Evolutionary conservation across 805 yeast species (phyloP), one percentile per base, ranked within the genome.

Genomic region (Scheffersomyces coipomensis): DNA sequence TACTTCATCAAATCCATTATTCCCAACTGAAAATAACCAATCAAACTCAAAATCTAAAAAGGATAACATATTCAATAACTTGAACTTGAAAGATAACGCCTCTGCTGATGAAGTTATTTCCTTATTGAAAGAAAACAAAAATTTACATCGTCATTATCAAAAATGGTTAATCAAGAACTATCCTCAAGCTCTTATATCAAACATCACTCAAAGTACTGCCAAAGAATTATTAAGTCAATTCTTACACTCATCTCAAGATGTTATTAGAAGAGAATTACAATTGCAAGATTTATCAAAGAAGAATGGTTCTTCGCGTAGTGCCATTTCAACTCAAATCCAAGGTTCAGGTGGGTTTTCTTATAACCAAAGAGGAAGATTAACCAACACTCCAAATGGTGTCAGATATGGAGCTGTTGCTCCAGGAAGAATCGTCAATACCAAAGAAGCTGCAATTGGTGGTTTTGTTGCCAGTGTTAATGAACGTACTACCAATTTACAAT

Each of bases 331-430:
- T 9, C 58, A 59, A 19, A 57, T 78, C 33, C 74, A 82, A 38
- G 95, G 89, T 23, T 77, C 85, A 6, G 95, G 85, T 21, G 96
- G 96, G 5, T 71, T 87, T 43, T 75, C 87, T 1, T 88, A 86
- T 52, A 70, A 68, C 29, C 74, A 84, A 44, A 75, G 72, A 42
- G 95, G 95, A 5, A 75, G 88, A 56, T 64, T 88, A 27, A 56
- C 67, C 42, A 84, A 79, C 56, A 70, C 85, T 3, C 93, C 95
- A 17, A 78, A 82, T 51, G 95, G 96, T 35, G 62, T 79, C 18
- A 65, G 74, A 34, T 61, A 71, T 40, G 76, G 74, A 19, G 65
- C 65, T 38, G 69, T 83, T 30, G 79, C 78, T 15, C 86, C 89
- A 12, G 95, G 91, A 43, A 79, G 96, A 68, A 63, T 78, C 33